Evolutionary conservation across 352 stramenopile species (phyloP).

Genomic region (Globisporangium spinosum): DNA sequence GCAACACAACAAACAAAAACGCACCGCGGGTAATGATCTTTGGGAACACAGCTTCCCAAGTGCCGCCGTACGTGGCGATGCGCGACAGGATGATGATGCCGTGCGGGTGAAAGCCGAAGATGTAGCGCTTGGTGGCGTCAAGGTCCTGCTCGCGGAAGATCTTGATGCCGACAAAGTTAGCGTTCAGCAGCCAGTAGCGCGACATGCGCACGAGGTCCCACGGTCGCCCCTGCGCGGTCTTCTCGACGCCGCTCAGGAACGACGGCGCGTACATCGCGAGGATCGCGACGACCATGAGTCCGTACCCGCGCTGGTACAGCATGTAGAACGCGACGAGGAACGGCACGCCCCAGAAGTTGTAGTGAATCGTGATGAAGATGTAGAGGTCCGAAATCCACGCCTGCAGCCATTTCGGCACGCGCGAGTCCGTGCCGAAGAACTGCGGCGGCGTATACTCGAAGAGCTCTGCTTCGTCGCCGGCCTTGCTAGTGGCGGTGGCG

Average conservation of each 20-base stretch:
- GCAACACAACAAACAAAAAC: background rate
- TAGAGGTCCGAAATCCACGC: constrained; percentile 28
- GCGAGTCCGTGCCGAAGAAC: constrained; percentile 27
- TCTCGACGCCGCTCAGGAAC: constrained; percentile 41
- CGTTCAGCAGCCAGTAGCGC: constrained; percentile 33
- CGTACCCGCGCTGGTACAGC: constrained; percentile 33
- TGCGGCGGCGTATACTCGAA: constrained; percentile 31
- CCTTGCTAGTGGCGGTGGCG: background rate
- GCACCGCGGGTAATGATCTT: constrained; percentile 23
- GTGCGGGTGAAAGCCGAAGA: constrained; percentile 53
- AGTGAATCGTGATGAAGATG: constrained; percentile 42
- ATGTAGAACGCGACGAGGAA: constrained; percentile 34
- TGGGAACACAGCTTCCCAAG: constrained; percentile 39
- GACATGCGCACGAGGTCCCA: constrained; percentile 35
- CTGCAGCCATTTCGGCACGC: constrained; percentile 30
- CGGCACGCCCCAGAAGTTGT: constrained; percentile 37
- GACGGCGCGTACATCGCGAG: constrained; percentile 42
- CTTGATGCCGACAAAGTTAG: constrained; percentile 32
- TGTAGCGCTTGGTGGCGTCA: constrained; percentile 26
- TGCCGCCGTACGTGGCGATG: constrained; percentile 39
- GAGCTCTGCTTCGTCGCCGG: background rate
- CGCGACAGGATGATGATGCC: constrained; percentile 52
- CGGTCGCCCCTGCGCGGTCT: constrained; percentile 29
- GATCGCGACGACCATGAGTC: constrained; percentile 30
- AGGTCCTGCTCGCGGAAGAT: constrained; percentile 39